A percentile compares a stretch with the other conserved stretches of the same genome.
phyloP scores from a whole-genome alignment of 139 green algal species.

The Monoraphidium neglectum region DNA sequence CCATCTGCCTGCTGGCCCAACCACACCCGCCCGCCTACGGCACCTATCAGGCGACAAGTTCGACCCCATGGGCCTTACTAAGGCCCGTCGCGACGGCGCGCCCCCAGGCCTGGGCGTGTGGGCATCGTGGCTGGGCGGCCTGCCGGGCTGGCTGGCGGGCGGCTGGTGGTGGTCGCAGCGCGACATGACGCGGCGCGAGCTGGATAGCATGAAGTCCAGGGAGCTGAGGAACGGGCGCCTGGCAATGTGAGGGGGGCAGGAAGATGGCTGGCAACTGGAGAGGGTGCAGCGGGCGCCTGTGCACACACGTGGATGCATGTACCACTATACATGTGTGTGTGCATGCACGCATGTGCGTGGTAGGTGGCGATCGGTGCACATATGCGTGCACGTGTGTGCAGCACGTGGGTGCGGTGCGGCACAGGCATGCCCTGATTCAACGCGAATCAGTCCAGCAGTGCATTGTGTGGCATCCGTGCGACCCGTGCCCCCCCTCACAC shows the following conservation, averaged over 20 bases:
- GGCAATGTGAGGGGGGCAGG: slow-evolving; percentile 19
- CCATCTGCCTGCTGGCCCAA: no score
- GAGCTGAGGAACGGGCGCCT: slow-evolving; percentile 33
- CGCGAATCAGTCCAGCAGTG: no score
- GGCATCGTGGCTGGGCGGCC: slow-evolving; percentile 22
- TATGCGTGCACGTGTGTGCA: no score
- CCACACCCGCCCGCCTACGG: no score
- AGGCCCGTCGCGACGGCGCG: neutral
- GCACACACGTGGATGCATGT: neutral
- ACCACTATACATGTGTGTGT: no score
- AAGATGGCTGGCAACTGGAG: slow-evolving; percentile 31
- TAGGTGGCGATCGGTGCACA: no score
- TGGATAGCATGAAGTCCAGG: slow-evolving; percentile 22
- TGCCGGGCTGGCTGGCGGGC: slow-evolving; percentile 24
- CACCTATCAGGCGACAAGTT: slow-evolving; percentile 26
- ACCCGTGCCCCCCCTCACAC: no score
- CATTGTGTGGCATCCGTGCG: no score
- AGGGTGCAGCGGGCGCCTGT: slow-evolving; percentile 4
- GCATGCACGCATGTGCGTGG: no score
- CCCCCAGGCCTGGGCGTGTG: slow-evolving; percentile 19
- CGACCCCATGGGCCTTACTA: slow-evolving; percentile 21
- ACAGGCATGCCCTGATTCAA: no score
- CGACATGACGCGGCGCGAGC: slow-evolving; percentile 22
- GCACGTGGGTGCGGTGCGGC: no score
- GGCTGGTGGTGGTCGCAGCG: slow-evolving; percentile 24